Conservation (phyloP, 75 land plant genomes). For the Pinus tabuliformis region DNA sequence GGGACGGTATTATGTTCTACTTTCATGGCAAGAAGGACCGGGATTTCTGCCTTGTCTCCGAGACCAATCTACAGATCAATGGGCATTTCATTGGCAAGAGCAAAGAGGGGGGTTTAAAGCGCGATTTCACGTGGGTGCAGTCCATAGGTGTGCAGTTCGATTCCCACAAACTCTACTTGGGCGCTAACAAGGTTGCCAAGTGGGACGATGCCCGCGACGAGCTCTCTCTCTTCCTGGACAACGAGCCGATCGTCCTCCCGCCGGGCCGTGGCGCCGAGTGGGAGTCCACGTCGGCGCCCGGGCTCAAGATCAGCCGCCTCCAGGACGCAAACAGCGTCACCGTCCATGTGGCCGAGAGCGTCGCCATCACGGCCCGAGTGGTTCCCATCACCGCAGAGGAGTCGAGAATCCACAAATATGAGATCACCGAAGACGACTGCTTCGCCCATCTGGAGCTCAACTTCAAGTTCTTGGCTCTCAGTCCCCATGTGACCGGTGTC, state of each 20-base stretch:
- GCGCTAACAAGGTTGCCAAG: constrained; percentile 11
- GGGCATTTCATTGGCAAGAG: constrained; percentile 37
- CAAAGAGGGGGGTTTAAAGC: constrained; percentile 2
- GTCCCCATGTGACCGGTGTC: constrained; percentile 54
- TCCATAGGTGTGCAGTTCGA: constrained; percentile 22
- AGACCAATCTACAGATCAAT: constrained; percentile 39
- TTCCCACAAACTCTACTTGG: constrained; percentile 16
- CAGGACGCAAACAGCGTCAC: constrained; percentile 5
- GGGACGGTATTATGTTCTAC: constrained; percentile 38
- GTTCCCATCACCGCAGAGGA: constrained; percentile 33
- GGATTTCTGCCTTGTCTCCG: constrained; percentile 50
- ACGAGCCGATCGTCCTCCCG: not conserved
- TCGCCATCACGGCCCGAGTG: constrained; percentile 13
- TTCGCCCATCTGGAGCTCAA: constrained; percentile 35
- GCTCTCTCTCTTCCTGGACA: constrained; percentile 5
- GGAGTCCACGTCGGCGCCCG: constrained; percentile 11
- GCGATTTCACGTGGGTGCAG: constrained; percentile 44
- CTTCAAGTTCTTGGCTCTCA: constrained; percentile 58
- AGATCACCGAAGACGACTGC: constrained; percentile 22
- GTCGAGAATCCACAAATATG: constrained; percentile 23
- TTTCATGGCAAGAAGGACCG: constrained; percentile 58
- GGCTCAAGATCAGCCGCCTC: constrained; percentile 11
- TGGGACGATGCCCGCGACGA: constrained; percentile 20
- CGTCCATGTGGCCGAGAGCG: constrained; percentile 6
- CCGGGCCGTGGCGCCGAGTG: constrained; percentile 4